These are phyloP conservation scores for Lachancea waltii DNA, from an alignment of 805 yeast species.

Conservation along the genomic window DNA sequence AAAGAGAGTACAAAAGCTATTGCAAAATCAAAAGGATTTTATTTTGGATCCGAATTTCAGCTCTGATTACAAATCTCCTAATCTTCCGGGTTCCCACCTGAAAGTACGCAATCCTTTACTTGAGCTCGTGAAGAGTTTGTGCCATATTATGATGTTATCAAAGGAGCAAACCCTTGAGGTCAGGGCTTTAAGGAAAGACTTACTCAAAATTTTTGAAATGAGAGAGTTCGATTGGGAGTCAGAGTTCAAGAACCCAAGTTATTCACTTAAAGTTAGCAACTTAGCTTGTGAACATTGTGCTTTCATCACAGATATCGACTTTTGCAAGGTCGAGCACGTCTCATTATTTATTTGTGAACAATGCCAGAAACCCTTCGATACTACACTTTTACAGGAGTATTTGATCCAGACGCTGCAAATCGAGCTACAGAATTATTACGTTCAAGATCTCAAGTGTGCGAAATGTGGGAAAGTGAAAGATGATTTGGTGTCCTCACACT, in stretches of 20 bases:
- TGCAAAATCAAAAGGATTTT: slow-evolving; percentile 65
- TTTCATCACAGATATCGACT: slow-evolving; percentile 65
- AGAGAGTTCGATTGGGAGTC: slow-evolving; percentile 80
- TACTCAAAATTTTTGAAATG: slow-evolving; percentile 67
- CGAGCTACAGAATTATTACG: slow-evolving; percentile 51
- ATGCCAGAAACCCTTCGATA: slow-evolving; percentile 60
- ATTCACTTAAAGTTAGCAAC: slow-evolving; percentile 57
- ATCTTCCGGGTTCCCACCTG: slow-evolving; percentile 65
- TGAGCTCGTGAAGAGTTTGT: slow-evolving; percentile 68
- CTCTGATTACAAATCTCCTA: slow-evolving; percentile 66
- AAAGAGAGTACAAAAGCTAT: slow-evolving; percentile 58
- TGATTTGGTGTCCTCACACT: slow-evolving; percentile 63
- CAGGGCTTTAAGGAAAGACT: slow-evolving; percentile 64
- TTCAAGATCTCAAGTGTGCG: slow-evolving; percentile 76
- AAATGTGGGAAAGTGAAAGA: slow-evolving; percentile 67
- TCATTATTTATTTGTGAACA: slow-evolving; percentile 52
- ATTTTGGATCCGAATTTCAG: slow-evolving; percentile 58
- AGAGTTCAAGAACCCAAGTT: slow-evolving; percentile 65
- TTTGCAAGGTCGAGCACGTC: slow-evolving; percentile 60
- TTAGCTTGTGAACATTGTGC: slow-evolving; percentile 78
- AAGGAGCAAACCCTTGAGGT: slow-evolving; percentile 61
- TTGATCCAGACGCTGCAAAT: slow-evolving; percentile 59
- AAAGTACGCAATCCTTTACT: slow-evolving; percentile 61
- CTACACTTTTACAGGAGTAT: slow-evolving; percentile 69
- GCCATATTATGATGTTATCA: slow-evolving; percentile 67